Conservation (phyloP, 495 filamentous ascomycete genomes). For the Lasiosphaeria hispida region DNA sequence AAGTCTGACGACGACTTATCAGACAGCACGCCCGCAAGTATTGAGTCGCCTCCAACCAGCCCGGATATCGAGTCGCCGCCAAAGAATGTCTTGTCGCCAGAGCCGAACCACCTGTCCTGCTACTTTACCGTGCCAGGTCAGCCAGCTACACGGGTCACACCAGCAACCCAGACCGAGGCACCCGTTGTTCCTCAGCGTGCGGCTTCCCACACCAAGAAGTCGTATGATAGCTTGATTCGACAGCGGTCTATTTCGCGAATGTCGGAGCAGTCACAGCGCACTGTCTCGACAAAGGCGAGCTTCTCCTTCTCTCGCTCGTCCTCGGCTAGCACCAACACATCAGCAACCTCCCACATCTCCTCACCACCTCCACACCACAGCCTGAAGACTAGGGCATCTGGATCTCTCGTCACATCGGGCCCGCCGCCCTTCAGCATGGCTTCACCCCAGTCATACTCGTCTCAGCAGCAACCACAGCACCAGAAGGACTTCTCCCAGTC, state of each 20-base stretch:
- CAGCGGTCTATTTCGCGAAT: conserved; percentile 59
- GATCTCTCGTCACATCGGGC: conserved; percentile 9
- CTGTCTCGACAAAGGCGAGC: conserved; percentile 44
- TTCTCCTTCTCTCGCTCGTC: conserved; percentile 47
- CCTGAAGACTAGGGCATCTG: conserved; percentile 30
- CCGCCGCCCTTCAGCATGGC: conserved; percentile 31
- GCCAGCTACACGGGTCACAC: conserved; percentile 31
- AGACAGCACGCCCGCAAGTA: conserved; percentile 57
- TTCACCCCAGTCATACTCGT: conserved; percentile 9
- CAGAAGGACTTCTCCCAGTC: conserved; percentile 30
- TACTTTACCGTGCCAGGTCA: conserved; percentile 66
- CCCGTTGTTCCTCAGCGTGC: conserved; percentile 72
- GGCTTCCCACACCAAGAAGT: conserved; percentile 79
- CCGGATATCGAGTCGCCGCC: conserved; percentile 70
- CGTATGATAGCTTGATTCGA: conserved; percentile 54
- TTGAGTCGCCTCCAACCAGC: conserved; percentile 61
- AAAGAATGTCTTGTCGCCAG: conserved; percentile 55
- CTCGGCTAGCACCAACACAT: conserved; percentile 47
- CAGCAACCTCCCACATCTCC: conserved; percentile 28
- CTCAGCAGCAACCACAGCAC: conserved; percentile 22
- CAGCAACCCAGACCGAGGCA: conserved; percentile 38
- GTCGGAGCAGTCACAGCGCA: conserved; percentile 46
- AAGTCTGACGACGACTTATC: conserved; percentile 56
- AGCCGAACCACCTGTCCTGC: conserved; percentile 74
- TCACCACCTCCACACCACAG: conserved; percentile 31